These are phyloP conservation scores for Glycine latifolia DNA, from an alignment of 306 rosid genomes.

Conservation along the genomic window DNA sequence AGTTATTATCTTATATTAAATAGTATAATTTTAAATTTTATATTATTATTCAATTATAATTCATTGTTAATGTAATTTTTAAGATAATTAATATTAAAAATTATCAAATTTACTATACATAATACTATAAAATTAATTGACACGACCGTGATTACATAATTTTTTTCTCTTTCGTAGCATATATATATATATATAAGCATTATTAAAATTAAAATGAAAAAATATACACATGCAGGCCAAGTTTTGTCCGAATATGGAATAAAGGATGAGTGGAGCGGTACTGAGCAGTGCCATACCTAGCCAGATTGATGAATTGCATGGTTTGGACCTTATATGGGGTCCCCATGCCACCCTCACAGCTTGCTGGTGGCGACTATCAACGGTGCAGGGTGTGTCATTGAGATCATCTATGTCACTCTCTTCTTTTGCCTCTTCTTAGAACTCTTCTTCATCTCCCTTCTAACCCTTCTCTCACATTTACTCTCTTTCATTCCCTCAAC, in stretches of 20 bases:
- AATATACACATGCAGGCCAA: conserved; percentile 56
- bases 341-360: conserved; percentile 74
- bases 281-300: conserved; percentile 75
- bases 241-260: conserved; percentile 71
- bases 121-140: too few relatives aligned
- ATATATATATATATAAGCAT: too few relatives aligned
- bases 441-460: conserved; percentile 52
- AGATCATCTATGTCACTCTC: conserved; percentile 60
- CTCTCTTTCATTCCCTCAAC: conserved; percentile 46
- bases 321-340: conserved; percentile 77
- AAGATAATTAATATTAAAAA: too few relatives aligned
- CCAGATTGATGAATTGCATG: conserved; percentile 74
- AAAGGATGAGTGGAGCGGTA: conserved; percentile 73
- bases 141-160: too few relatives aligned
- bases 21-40: too few relatives aligned
- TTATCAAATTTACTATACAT: too few relatives aligned
- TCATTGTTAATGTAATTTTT: too few relatives aligned
- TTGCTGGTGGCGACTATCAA: conserved; percentile 70
- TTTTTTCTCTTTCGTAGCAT: too few relatives aligned
- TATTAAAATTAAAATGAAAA: too few relatives aligned
- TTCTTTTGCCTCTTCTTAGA: conserved; percentile 57
- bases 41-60: too few relatives aligned
- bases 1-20: too few relatives aligned
- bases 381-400: conserved; percentile 60
- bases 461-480: conserved; percentile 51